Percentiles rank a stretch among this genome's conserved stretches.
Conservation (phyloP, 192 early-diverging fungal species). For the Umbelopsis isabellina region DNA sequence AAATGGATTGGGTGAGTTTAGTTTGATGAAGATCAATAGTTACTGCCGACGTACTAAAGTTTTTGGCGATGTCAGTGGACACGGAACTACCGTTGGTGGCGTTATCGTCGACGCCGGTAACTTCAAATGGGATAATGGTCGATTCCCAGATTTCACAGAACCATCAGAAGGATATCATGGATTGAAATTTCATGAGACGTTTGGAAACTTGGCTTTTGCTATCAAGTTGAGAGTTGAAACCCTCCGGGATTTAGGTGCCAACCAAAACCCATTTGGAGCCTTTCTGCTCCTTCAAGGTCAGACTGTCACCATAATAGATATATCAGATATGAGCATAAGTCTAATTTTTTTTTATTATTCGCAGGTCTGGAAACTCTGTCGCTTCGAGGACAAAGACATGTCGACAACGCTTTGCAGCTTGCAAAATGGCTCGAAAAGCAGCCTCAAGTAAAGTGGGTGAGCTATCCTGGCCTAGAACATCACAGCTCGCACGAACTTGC, state of each 20-base stretch:
- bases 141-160: constrained; percentile 87
- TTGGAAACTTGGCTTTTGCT: constrained; percentile 79
- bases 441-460: constrained; percentile 82
- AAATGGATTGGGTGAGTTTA: constrained; percentile 78
- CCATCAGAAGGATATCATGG: constrained; percentile 87
- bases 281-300: constrained; percentile 82
- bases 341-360: not conserved
- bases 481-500: constrained; percentile 82
- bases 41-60: constrained; percentile 30
- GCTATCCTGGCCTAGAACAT: constrained; percentile 80
- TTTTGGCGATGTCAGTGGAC: constrained; percentile 47
- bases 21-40: constrained; percentile 22
- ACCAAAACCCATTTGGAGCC: constrained; percentile 84
- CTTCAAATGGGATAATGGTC: constrained; percentile 88
- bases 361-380: constrained; percentile 85
- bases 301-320: not conserved
- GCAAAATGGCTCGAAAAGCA: constrained; percentile 79
- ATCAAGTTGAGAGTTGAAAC: constrained; percentile 83
- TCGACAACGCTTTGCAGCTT: constrained; percentile 76
- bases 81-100: constrained; percentile 93
- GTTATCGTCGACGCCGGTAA: constrained; percentile 86
- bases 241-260: constrained; percentile 86
- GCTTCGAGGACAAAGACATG: constrained; percentile 85
- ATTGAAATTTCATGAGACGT: constrained; percentile 83
- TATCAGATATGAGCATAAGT: not conserved